Evolutionary conservation across 2,329 filamentous ascomycete genomes (phyloP).

Genomic region (Aspergillus carbonarius): DNA sequence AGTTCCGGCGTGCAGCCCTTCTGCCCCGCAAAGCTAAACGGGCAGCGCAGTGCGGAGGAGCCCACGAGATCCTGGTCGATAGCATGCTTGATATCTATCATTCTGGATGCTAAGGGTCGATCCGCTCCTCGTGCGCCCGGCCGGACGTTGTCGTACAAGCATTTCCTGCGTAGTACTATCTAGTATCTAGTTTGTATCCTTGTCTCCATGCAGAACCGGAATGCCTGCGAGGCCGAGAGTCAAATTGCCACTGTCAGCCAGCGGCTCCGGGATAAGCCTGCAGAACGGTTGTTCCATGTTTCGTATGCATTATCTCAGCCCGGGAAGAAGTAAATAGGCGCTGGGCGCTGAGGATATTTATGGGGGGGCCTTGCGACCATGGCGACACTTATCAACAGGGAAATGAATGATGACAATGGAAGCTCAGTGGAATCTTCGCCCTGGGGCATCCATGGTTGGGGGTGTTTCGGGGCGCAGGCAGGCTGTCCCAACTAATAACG

Average conservation of each 20-base stretch:
- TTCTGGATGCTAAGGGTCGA: not conserved
- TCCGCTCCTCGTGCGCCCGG: not conserved
- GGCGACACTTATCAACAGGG: not conserved
- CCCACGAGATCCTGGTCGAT: slow-evolving; percentile 3
- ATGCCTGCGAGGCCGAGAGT: not conserved
- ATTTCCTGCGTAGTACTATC: not conserved
- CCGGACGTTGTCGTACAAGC: not conserved
- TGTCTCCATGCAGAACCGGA: not conserved
- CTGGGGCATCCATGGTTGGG: not conserved
- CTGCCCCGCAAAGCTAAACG: slow-evolving; percentile 12
- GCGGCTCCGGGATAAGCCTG: not conserved
- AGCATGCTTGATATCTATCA: not conserved
- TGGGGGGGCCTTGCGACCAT: too few species aligned
- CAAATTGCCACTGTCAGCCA: not conserved
- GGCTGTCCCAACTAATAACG: not conserved
- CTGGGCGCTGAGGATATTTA: not conserved
- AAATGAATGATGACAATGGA: not conserved
- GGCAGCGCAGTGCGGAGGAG: slow-evolving; percentile 6
- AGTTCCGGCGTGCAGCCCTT: not conserved
- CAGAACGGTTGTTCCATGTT: not conserved
- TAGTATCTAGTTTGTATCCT: not conserved
- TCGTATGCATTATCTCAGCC: not conserved
- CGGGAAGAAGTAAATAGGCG: not conserved
- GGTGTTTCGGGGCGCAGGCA: not conserved
- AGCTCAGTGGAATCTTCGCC: not conserved